Base-by-base conservation (phyloP, 352 stramenopile genomes). In the Labyrinthula sp. region DNA sequence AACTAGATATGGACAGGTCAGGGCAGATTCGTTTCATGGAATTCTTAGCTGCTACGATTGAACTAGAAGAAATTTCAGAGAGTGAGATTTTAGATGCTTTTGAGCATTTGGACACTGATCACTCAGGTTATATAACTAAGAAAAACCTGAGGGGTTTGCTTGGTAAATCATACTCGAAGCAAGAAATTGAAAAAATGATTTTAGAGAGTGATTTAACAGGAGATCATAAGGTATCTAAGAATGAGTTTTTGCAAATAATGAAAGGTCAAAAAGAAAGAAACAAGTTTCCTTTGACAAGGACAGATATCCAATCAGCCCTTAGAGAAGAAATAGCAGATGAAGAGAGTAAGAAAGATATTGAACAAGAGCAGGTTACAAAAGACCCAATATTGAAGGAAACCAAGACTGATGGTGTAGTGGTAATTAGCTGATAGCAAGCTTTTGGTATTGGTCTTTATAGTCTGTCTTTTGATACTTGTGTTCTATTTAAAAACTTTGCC, bases 1-100 rank as follows among this genome's bases (percentile, higher is more conserved):
- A 15, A 18, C 30, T 52, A 25, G 43, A 52, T 17, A 31, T 37
- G 23, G 43, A 28, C 21, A 31, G 43, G 15, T 24, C 30, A 4
- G 43, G 33, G 8, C 18, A 35, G 18, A 47, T 52, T 29, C 30
- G 43, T 12, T 52, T 45, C 34, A 50, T 52, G 34, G 43, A 47
- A 22, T 52, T 52, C 23, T 28, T 52, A 3, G 43, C 43, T 7
- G 43, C 43, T 20, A 33, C 43, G 3, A 27, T 52, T 29, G 43
- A 52, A 18, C 3, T 34, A 12, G 9, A 9, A 6, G 31, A 31
- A 14, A 35, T 52, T 18, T 47, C 43, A 17, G 34, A 50, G 23
- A 28, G 43, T 10, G 33, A 45, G 34, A 35, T 33, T 7, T 18
- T 36, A 6, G 12, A n/a, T 4, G 43, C 43, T 3, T 52, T 52